phyloP scores from a whole-genome alignment of 257 asterid species.

The Solanum etuberosum region DNA sequence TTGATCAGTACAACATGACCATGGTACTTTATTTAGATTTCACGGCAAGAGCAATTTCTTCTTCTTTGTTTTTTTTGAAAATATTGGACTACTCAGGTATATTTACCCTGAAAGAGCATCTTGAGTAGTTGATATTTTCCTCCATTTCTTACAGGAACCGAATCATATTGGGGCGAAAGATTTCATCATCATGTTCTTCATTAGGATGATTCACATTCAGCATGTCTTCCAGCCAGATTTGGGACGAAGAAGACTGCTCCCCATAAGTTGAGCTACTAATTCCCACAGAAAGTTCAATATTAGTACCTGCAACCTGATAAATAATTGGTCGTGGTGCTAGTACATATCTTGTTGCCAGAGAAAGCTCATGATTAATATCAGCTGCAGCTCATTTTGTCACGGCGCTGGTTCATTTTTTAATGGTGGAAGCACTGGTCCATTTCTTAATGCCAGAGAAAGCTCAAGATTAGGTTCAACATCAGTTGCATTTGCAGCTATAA shows the following conservation, averaged over 20 bases:
- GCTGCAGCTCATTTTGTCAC: background rate
- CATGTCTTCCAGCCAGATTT: background rate
- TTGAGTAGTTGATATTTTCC: background rate
- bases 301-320: background rate
- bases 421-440: background rate
- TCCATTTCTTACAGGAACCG: background rate
- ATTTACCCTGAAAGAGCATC: background rate
- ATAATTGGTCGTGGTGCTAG: background rate
- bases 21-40: background rate
- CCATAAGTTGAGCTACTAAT: background rate
- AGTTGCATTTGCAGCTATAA: background rate
- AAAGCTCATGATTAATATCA: background rate
- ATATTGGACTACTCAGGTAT: too few relatives aligned
- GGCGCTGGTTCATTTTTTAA: background rate
- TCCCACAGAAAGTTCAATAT: background rate
- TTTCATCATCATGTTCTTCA: background rate
- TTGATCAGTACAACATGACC: background rate
- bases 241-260: background rate
- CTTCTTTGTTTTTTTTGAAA: too few relatives aligned
- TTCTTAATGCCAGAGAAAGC: background rate
- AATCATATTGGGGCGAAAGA: background rate
- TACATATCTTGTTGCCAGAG: background rate
- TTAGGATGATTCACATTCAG: background rate
- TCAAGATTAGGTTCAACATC: background rate
- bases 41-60: too few relatives aligned